Percentiles rank a stretch among this genome's conserved stretches.
phyloP scores from a whole-genome alignment of 2,329 filamentous ascomycete genomes.

The Verticillium longisporum region DNA sequence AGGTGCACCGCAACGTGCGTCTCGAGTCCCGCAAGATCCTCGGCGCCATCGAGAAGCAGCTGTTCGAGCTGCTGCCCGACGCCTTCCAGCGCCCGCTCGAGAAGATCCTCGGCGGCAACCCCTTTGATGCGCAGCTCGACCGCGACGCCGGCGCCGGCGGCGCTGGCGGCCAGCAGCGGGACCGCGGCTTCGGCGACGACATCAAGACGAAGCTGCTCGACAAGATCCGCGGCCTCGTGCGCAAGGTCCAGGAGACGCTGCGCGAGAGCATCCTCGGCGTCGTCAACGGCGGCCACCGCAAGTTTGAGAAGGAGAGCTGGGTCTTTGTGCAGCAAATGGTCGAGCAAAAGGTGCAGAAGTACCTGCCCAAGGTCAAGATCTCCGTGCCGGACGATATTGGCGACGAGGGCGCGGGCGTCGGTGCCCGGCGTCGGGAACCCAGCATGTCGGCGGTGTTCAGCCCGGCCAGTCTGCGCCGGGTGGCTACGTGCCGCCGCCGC shows the following conservation, averaged over 20 bases:
- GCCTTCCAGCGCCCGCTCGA: slow-evolving; percentile 34
- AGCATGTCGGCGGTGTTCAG: slow-evolving; percentile 24
- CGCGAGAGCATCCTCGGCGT: slow-evolving; percentile 35
- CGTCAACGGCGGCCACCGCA: slow-evolving; percentile 39
- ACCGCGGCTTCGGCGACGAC: slow-evolving; percentile 34
- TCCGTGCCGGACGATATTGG: slow-evolving; percentile 38
- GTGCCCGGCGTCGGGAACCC: slow-evolving; percentile 23
- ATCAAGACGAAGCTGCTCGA: slow-evolving; percentile 34
- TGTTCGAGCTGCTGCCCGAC: slow-evolving; percentile 37
- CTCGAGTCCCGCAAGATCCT: slow-evolving; percentile 38
- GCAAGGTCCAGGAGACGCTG: slow-evolving; percentile 37
- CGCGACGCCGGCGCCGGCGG: slow-evolving; percentile 27
- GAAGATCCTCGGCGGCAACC: slow-evolving; percentile 38
- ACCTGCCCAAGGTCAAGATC: slow-evolving; percentile 37
- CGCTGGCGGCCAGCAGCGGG: slow-evolving; percentile 14
- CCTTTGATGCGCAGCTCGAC: slow-evolving; percentile 36
- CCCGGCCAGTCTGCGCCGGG: slow-evolving; percentile 15
- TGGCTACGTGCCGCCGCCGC: slow-evolving; percentile 7
- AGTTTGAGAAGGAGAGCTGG: slow-evolving; percentile 38
- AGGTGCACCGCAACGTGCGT: slow-evolving; percentile 36
- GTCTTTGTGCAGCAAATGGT: slow-evolving; percentile 38
- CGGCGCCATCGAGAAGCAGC: slow-evolving; percentile 35
- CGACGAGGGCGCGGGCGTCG: slow-evolving; percentile 37
- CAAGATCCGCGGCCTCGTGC: slow-evolving; percentile 35
- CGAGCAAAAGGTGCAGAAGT: slow-evolving; percentile 37